These are phyloP conservation scores for Coprinellus micaceus DNA, from an alignment of 768 basidiomycete genomes.

Conservation along the genomic window DNA sequence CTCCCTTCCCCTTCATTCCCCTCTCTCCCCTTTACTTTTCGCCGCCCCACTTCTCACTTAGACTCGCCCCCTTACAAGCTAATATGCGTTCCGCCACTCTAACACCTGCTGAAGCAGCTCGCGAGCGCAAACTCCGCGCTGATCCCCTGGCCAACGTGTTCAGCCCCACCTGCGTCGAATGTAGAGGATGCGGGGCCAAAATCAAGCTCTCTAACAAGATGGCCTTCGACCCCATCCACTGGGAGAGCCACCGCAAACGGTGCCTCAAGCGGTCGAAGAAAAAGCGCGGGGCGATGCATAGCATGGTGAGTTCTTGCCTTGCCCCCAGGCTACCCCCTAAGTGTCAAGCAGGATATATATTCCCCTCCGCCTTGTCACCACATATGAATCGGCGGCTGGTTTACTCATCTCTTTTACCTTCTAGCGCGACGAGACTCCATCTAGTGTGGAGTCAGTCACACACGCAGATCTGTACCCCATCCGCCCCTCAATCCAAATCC, in stretches of 20 bases:
- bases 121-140: constrained; percentile 32
- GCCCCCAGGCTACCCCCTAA: too few species aligned
- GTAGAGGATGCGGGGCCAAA: constrained; percentile 48
- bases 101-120: too few species aligned
- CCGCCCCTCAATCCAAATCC: neutral
- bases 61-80: too few species aligned
- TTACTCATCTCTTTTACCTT: constrained; percentile 3
- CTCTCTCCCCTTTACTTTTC: neutral
- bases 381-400: too few species aligned
- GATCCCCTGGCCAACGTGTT: constrained; percentile 53
- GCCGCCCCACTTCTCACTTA: neutral
- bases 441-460: neutral
- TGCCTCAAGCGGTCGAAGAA: constrained; percentile 44
- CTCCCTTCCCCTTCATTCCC: neutral
- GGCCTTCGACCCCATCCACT: constrained; percentile 63
- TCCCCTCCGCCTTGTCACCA: too few species aligned
- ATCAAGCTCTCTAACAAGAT: constrained; percentile 71
- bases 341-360: too few species aligned
- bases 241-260: constrained; percentile 58
- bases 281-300: constrained; percentile 15
- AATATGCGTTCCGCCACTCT: too few species aligned
- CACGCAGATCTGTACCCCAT: neutral
- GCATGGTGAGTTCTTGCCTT: constrained; percentile 22
- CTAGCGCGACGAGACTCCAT: constrained; percentile 24
- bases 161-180: constrained; percentile 48